A percentile compares a stretch with the other conserved stretches of the same genome.
Evolutionary conservation across 129 eudicot species (phyloP).

Genomic region (Rutidosis leptorrhynchoides): DNA sequence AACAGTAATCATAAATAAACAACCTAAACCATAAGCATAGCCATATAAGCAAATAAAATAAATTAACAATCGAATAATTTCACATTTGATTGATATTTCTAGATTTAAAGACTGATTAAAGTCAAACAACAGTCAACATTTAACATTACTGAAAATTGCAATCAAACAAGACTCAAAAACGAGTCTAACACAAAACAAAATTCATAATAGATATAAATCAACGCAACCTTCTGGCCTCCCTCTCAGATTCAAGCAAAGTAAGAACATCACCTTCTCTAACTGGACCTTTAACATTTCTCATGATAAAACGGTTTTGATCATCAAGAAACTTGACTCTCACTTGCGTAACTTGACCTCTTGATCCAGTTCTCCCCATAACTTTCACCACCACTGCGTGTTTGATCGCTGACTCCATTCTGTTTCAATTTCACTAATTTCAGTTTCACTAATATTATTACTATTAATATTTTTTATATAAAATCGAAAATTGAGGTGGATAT

Average conservation of each 20-base stretch:
- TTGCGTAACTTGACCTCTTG: conserved; percentile 46
- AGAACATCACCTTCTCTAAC: conserved; percentile 48
- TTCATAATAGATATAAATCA: conserved; percentile 2
- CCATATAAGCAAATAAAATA: too few species aligned
- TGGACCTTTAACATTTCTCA: conserved; percentile 44
- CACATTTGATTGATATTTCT: background rate
- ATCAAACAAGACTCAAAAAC: conserved; percentile 4
- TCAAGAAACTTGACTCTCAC: conserved; percentile 41
- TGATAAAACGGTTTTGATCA: conserved; percentile 42
- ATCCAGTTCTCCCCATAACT: conserved; percentile 50
- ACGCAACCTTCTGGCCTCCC: conserved; percentile 52
- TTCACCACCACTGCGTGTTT: conserved; percentile 48
- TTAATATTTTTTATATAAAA: background rate
- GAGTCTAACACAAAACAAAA: background rate
- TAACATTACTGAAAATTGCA: conserved; percentile 1
- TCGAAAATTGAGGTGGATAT: too few species aligned
- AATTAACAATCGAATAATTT: too few species aligned
- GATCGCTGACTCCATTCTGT: conserved; percentile 36
- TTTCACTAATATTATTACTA: background rate
- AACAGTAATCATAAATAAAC: background rate
- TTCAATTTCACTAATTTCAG: background rate
- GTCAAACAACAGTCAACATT: conserved; percentile 1
- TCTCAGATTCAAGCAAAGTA: conserved; percentile 49
- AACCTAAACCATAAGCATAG: too few species aligned
- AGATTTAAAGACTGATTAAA: conserved; percentile 5